Evolutionary conservation across 2,329 filamentous ascomycete species (phyloP), one percentile per base, ranked within the genome.

Genomic region (Cryphonectria japonica): DNA sequence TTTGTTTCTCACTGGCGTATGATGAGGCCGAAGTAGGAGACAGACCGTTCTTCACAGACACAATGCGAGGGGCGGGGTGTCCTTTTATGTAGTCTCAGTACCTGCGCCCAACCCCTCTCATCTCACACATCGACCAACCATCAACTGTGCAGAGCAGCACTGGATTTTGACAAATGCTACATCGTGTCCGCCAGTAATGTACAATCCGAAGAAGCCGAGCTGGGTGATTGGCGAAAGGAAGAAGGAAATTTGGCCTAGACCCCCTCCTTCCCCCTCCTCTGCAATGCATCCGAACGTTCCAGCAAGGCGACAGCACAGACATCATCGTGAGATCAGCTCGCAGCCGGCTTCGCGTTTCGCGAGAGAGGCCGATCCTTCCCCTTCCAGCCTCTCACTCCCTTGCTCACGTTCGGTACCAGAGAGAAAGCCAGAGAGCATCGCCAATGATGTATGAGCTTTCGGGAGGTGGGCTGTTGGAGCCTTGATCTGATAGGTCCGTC

Each of bases 241-340:
- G 43, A 46, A 8, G 39, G 57, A 22, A 34, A n/a, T 9, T 1
- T 22, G 16, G 43, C 5, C 19, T 22, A 22, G 43, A 22, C 43
- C 37, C 37, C 37, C 37, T 11, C 37, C 9, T 11, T 2, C 34
- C 43, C 43, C 19, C 19, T 5, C 16, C 43, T 5, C 37, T 16
- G 41, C 37, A 62, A 62, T 66, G 39, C 63, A 65, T 62, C 70
- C 64, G 64, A 72, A 67, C 43, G 57, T 72, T 70, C 70, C 64
- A 72, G 63, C 32, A 41, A 29, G 50, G 32, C 64, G 39, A 66
- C 46, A 52, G 43, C 11, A 39, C 57, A 46, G 59, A 65, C 59
- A 41, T 70, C 70, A 46, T 46, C 62, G 22, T 39, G 61, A 39
- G 50, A n/a, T 37, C 57, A 65, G 57, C 37, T 26, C 50, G 59